Evolutionary conservation across 805 yeast species (phyloP), one percentile per base, ranked within the genome.

Genomic region (Candida krabiensis): DNA sequence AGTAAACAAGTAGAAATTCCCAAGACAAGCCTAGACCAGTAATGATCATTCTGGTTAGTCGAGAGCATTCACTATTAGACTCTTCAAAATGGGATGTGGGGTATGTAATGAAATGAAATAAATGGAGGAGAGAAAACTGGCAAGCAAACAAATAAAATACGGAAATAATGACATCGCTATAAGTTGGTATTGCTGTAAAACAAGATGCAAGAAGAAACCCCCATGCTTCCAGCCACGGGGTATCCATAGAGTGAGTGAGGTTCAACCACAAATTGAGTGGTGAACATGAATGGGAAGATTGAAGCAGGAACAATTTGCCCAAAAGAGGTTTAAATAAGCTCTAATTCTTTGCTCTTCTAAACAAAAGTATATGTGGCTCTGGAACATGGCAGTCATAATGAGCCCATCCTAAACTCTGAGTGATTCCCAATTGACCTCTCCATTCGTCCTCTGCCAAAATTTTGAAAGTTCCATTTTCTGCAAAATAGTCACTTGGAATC

Each of bases 341-440:
- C 43, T 33, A 47, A 30, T 53, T 45, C 35, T 56, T 58, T 14
- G 86, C 77, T 55, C 90, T 75, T 64, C 85, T 84, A 67, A 93
- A 93, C 44, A 93, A 71, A 45, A 93, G 69, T 44, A 93, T 93
- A 60, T 93, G 99, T 18, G 99, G 99, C 64, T 93, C 99, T 30
- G 99, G 99, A 1, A 98, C 86, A 61, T 93, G 99, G 28, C 96
- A 90, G 56, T 93, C 99, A 58, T 91, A 93, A 63, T 93, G 99
- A 38, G 76, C 93, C 99, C 99, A 93, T 1, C 99, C 99, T 44
- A 93, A 70, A 25, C 96, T 86, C 63, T 93, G 99, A 5, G 98
- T 93, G 55, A 93, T 89, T 2, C 99, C 99, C 34, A 93, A 69
- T 1, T 97, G 98, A 9, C 55, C 51, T 62, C 99, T 75, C 99